A percentile compares a stretch with the other conserved stretches of the same genome.
These are phyloP conservation scores for Oryza meridionalis DNA, from an alignment of 176 grass and related monocot species.

Conservation along the genomic window DNA sequence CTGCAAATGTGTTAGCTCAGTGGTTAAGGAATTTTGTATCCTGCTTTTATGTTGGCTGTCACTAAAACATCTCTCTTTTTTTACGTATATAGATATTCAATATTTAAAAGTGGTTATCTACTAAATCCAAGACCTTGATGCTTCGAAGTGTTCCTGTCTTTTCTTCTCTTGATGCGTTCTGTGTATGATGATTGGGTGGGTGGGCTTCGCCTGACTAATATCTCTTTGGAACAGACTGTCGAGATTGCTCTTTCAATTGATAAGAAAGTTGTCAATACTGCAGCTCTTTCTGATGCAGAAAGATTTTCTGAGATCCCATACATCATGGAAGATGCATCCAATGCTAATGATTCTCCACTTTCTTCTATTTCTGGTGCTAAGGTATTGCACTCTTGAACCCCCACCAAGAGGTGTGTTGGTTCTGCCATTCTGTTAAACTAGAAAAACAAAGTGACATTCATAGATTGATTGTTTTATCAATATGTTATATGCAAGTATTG, in stretches of 20 bases:
- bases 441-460: constrained; percentile 4
- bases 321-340: constrained; percentile 40
- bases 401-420: constrained; percentile 19
- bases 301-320: constrained; percentile 85
- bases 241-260: constrained; percentile 64
- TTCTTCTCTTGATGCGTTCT: constrained; percentile 27
- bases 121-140: not conserved
- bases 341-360: constrained; percentile 32
- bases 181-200: constrained; percentile 17
- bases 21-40: constrained; percentile 34
- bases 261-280: constrained; percentile 67
- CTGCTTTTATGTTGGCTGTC: constrained; percentile 22
- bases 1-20: constrained; percentile 6
- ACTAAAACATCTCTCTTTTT: constrained; percentile 12
- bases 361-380: constrained; percentile 57
- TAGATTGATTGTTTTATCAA: constrained; percentile 32
- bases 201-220: constrained; percentile 36
- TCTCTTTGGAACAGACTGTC: constrained; percentile 54
- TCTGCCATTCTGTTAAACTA: constrained; percentile 36
- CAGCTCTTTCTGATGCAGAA: constrained; percentile 69
- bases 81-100: not conserved
- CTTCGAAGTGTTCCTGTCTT: not conserved
- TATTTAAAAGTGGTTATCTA: not conserved
- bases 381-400: constrained; percentile 46
- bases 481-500: not conserved